A percentile compares a stretch with the other conserved stretches of the same genome.
Evolutionary conservation across 2,329 filamentous ascomycete species (phyloP).

Genomic region (Cordyceps tenuipes): DNA sequence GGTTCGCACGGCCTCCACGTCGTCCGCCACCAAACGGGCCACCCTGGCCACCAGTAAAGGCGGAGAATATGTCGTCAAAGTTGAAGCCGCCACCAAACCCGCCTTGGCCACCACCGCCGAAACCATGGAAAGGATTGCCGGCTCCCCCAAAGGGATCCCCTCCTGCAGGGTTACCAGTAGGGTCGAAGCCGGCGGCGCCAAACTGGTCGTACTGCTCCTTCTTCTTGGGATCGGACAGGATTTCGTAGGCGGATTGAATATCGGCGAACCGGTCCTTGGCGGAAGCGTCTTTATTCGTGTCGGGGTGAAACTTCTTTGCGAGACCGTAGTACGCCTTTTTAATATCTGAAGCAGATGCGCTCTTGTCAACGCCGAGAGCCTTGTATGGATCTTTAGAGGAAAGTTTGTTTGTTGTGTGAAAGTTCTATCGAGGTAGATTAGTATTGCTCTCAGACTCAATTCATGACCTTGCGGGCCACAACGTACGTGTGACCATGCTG

Average conservation of each 20-base stretch:
- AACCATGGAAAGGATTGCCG: slow-evolving; percentile 56
- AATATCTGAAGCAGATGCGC: slow-evolving; percentile 76
- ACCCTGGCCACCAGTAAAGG: slow-evolving; percentile 57
- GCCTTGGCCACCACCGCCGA: slow-evolving; percentile 48
- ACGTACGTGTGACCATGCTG: slow-evolving; percentile 23
- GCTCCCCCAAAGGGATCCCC: slow-evolving; percentile 56
- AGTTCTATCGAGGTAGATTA: slow-evolving; percentile 32
- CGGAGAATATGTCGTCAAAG: slow-evolving; percentile 91
- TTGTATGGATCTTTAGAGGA: slow-evolving; percentile 74
- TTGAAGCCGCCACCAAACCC: slow-evolving; percentile 81
- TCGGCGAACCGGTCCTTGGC: slow-evolving; percentile 94
- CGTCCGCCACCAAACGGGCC: slow-evolving; percentile 45
- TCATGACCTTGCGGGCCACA: neutral
- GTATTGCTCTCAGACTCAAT: neutral
- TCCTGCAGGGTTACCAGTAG: slow-evolving; percentile 54
- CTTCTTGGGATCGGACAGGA: slow-evolving; percentile 88
- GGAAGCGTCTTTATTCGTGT: slow-evolving; percentile 91
- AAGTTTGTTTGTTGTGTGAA: slow-evolving; percentile 50
- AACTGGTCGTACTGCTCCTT: slow-evolving; percentile 87
- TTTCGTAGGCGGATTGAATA: slow-evolving; percentile 87
- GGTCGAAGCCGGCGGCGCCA: slow-evolving; percentile 80
- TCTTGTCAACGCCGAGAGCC: slow-evolving; percentile 74
- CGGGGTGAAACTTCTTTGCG: slow-evolving; percentile 95
- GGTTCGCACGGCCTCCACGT: slow-evolving; percentile 45
- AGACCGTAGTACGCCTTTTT: slow-evolving; percentile 98